Conservation (phyloP, 768 basidiomycete species). For the Amanita fuliginea region DNA sequence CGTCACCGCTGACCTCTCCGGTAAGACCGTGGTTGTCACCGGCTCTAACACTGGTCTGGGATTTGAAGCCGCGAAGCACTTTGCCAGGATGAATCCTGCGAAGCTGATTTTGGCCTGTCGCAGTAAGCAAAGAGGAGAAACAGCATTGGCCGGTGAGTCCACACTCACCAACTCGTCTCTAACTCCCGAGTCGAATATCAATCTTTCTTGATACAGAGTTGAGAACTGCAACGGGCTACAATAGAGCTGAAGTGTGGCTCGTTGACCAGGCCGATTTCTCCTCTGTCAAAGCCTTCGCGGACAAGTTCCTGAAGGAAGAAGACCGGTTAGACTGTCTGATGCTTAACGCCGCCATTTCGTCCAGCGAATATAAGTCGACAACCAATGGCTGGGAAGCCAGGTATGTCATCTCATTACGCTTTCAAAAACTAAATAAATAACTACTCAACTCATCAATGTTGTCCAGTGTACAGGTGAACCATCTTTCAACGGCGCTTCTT, state of each 20-base stretch:
- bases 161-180: too few species aligned
- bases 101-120: constrained; percentile 28
- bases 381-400: constrained; percentile 34
- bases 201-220: constrained; percentile 9
- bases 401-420: constrained; percentile 15
- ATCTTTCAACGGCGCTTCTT: constrained; percentile 28
- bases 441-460: background rate
- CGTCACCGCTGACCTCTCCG: constrained; percentile 23
- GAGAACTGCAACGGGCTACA: constrained; percentile 19
- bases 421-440: background rate
- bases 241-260: constrained; percentile 23
- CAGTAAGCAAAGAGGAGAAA: constrained; percentile 20
- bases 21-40: constrained; percentile 36
- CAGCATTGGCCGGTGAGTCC: constrained; percentile 23
- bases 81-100: constrained; percentile 30
- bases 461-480: constrained; percentile 36
- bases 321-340: constrained; percentile 31
- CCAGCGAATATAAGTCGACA: constrained; percentile 14
- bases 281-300: constrained; percentile 24
- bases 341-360: constrained; percentile 26
- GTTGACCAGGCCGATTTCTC: constrained; percentile 27
- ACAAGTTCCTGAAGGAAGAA: constrained; percentile 20
- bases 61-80: constrained; percentile 31
- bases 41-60: constrained; percentile 42
- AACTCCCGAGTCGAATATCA: too few species aligned